Conservation (phyloP, 2,329 filamentous ascomycete genomes). For the Aureobasidium sp. region DNA sequence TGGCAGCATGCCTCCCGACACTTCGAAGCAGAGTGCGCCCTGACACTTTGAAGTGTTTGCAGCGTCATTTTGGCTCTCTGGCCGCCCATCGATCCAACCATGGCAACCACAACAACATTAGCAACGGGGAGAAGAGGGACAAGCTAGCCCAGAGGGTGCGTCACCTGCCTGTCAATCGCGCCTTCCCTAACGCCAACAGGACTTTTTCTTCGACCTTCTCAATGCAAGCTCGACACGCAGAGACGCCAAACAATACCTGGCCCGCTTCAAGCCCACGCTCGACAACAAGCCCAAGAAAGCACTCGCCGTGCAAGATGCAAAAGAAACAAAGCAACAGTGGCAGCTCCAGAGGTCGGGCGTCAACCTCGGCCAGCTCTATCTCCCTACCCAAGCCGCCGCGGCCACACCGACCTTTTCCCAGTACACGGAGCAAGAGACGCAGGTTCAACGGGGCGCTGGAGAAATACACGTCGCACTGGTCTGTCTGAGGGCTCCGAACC, state of each 20-base stretch:
- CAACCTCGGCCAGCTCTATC: conserved; percentile 54
- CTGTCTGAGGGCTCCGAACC: conserved; percentile 68
- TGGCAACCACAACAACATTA: background rate
- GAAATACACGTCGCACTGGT: conserved; percentile 69
- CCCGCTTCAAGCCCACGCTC: conserved; percentile 59
- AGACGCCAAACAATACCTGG: conserved; percentile 84
- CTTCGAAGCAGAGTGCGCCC: conserved; percentile 6
- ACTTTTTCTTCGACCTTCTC: conserved; percentile 78
- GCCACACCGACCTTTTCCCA: conserved; percentile 50
- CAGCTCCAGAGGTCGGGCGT: conserved; percentile 40
- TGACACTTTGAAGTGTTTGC: background rate
- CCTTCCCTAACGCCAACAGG: conserved; percentile 28
- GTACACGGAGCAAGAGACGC: conserved; percentile 30
- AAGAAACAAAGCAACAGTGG: conserved; percentile 22
- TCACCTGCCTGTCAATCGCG: no score
- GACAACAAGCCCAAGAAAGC: conserved; percentile 27
- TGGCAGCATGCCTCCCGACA: conserved; percentile 12
- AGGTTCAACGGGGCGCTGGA: conserved; percentile 8
- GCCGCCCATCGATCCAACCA: background rate
- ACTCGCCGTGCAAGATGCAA: conserved; percentile 17
- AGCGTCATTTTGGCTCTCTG: background rate
- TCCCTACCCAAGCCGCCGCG: conserved; percentile 47
- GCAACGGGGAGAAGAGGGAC: conserved; percentile 9
- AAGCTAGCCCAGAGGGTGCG: conserved; percentile 11
- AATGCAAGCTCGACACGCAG: conserved; percentile 85